These are phyloP conservation scores for Adansonia madagascariensis DNA, from an alignment of 441 rosid species.

Conservation along the genomic window DNA sequence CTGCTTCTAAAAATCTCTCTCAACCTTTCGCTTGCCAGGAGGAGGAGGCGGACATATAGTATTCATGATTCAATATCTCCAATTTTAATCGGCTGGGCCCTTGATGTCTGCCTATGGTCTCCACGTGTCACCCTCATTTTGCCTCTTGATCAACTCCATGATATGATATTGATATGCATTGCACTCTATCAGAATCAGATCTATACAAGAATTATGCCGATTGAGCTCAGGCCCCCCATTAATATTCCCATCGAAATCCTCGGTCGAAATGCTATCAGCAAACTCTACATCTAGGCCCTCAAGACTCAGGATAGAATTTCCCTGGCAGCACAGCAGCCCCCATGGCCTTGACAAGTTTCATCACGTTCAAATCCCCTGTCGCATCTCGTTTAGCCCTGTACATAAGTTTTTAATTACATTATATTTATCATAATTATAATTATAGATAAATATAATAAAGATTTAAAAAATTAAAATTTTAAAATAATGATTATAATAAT, in stretches of 20 bases:
- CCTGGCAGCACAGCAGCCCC: constrained; percentile 37
- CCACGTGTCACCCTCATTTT: constrained; percentile 42
- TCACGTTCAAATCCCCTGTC: constrained; percentile 55
- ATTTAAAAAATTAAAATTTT: too few relatives aligned
- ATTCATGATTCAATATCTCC: too few relatives aligned
- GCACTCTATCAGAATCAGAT: constrained; percentile 15
- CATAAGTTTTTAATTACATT: too few relatives aligned
- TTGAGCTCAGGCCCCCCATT: constrained; percentile 64
- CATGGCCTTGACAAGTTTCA: constrained; percentile 46
- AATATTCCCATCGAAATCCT: constrained; percentile 43
- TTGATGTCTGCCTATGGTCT: constrained; percentile 38
- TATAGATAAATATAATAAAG: too few relatives aligned
- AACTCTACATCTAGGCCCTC: constrained; percentile 70
- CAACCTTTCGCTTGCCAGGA: too few relatives aligned
- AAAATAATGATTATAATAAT: too few relatives aligned
- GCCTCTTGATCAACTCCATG: background rate
- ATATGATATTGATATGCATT: too few relatives aligned
- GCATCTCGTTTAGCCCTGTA: constrained; percentile 51
- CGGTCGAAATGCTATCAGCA: constrained; percentile 71
- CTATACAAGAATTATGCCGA: too few relatives aligned
- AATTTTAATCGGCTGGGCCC: background rate
- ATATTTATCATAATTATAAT: too few relatives aligned
- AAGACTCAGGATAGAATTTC: constrained; percentile 35
- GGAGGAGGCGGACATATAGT: too few relatives aligned
- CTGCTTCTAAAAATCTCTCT: too few relatives aligned